Conservation (phyloP, 768 basidiomycete genomes). For the Pisolithus orientalis region DNA sequence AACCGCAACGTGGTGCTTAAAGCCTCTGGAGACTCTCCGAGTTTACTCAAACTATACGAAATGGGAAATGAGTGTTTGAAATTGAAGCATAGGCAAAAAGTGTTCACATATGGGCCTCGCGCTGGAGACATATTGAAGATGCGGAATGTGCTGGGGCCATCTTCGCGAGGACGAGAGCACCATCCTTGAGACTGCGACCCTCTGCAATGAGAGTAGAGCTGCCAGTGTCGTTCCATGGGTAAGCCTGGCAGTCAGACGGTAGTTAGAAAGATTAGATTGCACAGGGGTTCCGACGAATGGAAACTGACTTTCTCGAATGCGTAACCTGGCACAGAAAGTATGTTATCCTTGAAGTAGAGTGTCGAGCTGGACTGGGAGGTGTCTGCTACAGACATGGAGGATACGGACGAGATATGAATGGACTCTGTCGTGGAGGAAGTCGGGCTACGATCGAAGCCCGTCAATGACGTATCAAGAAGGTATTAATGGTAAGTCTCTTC, state of each 20-base stretch:
- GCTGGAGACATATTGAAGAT: constrained; percentile 64
- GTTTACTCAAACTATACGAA: neutral
- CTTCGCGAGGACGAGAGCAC: constrained; percentile 63
- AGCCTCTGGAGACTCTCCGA: constrained; percentile 45
- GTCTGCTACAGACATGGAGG: neutral
- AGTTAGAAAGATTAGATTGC: neutral
- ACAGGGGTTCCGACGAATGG: neutral
- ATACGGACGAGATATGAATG: neutral
- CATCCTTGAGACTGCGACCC: constrained; percentile 64
- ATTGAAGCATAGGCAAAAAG: neutral
- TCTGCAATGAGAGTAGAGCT: constrained; percentile 64
- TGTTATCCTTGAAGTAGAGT: constrained; percentile 20
- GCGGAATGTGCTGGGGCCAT: constrained; percentile 69
- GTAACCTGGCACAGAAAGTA: constrained; percentile 66
- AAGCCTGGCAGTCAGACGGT: constrained; percentile 35
- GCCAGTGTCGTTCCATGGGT: constrained; percentile 67
- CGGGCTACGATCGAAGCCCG: too few species aligned
- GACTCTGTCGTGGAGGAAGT: constrained; percentile 6
- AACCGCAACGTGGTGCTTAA: constrained; percentile 48
- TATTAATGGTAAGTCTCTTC: neutral
- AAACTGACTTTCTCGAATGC: constrained; percentile 58
- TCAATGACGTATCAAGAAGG: neutral
- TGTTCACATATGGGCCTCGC: constrained; percentile 66
- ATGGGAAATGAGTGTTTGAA: neutral
- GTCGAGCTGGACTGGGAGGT: neutral